Base-by-base conservation (phyloP, 768 basidiomycete genomes). In the Psilocybe azurescens region DNA sequence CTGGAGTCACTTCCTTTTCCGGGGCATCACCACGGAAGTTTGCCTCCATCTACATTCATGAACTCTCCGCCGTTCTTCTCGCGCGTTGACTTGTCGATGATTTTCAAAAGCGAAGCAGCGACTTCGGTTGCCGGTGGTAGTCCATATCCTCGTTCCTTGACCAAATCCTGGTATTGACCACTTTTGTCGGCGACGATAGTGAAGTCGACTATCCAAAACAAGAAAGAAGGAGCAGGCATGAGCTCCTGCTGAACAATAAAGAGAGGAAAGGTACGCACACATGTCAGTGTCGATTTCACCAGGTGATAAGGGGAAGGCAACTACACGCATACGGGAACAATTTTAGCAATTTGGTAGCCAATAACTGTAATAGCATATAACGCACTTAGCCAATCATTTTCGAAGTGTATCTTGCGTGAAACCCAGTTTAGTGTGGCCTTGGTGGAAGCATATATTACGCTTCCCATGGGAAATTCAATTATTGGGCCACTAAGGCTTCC, bases 331-430 rank as follows among this genome's bases (percentile, higher is more conserved):
- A 18, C 16, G 14, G 3, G 52, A 5, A 16, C 7, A 53, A 28
- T 14, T 36, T 30, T 6, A n/a, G 16, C 7, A 30, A 38, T 38
- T 38, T 30, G 20, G 14, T 11, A 9, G 14, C 11, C 29, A n/a
- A n/a, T n/a, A n/a, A 53, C 2, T 2, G 24, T 7, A 53, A 6
- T 6, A 7, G 13, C 24, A 16, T 24, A 8, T 5, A 10, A 55
- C 62, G 2, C 10, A 59, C 62, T 36, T 3, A 63, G 44, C 62
- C 62, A 63, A n/a, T 59, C 58, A 41, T 63, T 63, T 47, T 63
- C 62, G 20, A 63, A 63, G 30, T 63, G 62, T 4, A 63, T 63
- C 33, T 56, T 63, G 1, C 62, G 46, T 0, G 62, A 18, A 8
- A 63, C 29, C 11, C 32, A 63, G n/a, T 63, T 63, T 32, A 63